phyloP scores from a whole-genome alignment of 306 rosid species.

The Spatholobus suberectus region DNA sequence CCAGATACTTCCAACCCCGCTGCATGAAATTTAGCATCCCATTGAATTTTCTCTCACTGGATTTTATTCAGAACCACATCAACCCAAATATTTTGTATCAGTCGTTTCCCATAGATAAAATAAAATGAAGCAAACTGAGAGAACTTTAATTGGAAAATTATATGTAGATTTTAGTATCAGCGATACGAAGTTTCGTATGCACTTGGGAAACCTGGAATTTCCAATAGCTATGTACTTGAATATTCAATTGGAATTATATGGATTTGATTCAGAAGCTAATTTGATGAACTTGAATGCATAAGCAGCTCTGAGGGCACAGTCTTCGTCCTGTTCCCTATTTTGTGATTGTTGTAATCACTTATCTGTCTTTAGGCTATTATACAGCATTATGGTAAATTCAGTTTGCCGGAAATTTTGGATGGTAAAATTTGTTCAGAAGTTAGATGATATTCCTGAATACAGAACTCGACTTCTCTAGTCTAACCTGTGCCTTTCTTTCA shows the following conservation, averaged over 20 bases:
- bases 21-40: constrained; percentile 36
- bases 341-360: neutral
- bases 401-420: neutral
- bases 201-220: neutral
- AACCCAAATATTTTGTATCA: neutral
- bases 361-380: neutral
- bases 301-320: neutral
- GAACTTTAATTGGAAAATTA: neutral
- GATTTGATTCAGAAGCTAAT: neutral
- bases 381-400: neutral
- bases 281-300: neutral
- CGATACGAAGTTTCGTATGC: neutral
- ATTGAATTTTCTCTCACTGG: constrained; percentile 29
- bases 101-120: neutral
- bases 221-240: neutral
- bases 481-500: neutral
- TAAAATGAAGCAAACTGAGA: neutral
- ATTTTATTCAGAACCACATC: constrained; percentile 1
- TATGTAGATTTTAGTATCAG: neutral
- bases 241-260: neutral
- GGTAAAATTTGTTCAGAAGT: neutral
- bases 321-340: neutral
- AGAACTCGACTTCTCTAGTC: neutral
- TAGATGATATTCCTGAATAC: neutral
- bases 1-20: constrained; percentile 47